Evolutionary conservation across 2,329 filamentous ascomycete species (phyloP), one percentile per base, ranked within the genome.

Genomic region (Fusarium denticulatum): DNA sequence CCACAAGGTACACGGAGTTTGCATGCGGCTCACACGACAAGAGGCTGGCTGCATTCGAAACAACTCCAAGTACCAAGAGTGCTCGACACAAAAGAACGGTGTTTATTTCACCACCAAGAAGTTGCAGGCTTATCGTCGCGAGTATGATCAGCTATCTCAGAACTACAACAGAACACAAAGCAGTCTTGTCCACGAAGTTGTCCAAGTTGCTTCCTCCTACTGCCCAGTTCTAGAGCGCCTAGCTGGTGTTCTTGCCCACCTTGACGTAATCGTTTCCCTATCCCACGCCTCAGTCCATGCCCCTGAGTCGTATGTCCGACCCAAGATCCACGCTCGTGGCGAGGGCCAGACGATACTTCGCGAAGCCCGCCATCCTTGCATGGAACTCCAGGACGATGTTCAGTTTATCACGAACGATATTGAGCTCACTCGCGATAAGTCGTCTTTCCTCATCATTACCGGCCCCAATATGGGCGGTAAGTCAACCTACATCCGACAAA

Each of bases 401-500:
- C 95, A 96, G 71, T 99, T 99, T 85, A 99, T 99, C 83, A 98
- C 96, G 64, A 99, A 99, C 81, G 96, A 99, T 77, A 94, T 98
- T 28, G 91, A 91, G 60, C 90, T 99, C 42, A 87, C 90, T 10
- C 91, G 95, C 14, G 91, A 92, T 64, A 87, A 89, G 53, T 97
- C 94, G 0, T 95, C 96, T 7, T 98, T 99, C 83, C 88, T 98
- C 43, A 96, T 98, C 84, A 98, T 98, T 80, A 98, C 96, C 0
- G 96, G 96, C 0, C 96, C 96, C 57, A 99, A 99, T 83, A 99
- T 99, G 96, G 97, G 96, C 76, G 96, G 96, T 77, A 99, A 99
- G 85, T 97, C 94, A 14, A 99, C 96, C 0, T 99, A 98, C 81
- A 99, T 99, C 79, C 93, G 97, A 24, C 96, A 98, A 81, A 97